Percentiles rank a stretch among this genome's conserved stretches.
Conservation (phyloP, 768 basidiomycete genomes). For the Psilocybe subaeruginosa region DNA sequence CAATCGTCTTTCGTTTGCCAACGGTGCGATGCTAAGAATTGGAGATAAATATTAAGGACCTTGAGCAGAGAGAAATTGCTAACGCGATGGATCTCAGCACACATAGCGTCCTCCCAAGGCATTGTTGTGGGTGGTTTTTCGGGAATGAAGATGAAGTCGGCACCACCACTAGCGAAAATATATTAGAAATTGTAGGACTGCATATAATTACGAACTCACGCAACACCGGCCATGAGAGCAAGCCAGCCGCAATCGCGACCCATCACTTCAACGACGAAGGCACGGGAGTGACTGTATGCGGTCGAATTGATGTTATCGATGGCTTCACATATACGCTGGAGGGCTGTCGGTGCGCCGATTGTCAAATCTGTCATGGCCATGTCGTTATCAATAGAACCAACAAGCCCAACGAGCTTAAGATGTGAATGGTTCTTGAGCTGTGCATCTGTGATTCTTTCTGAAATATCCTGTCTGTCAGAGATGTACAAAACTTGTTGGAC, state of each 20-base stretch:
- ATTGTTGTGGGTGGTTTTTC: conserved; percentile 81
- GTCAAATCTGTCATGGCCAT: conserved; percentile 98
- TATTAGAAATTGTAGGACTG: background rate
- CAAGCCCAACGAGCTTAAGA: conserved; percentile 96
- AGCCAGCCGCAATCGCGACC: conserved; percentile 99
- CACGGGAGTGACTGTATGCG: conserved; percentile 92
- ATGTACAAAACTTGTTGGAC: background rate
- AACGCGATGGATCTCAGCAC: conserved; percentile 78
- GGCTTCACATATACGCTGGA: conserved; percentile 96
- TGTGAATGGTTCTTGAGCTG: conserved; percentile 77
- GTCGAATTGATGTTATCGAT: conserved; percentile 99
- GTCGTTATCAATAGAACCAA: conserved; percentile 99
- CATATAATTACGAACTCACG: conserved; percentile 45
- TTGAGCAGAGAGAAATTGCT: conserved; percentile 25
- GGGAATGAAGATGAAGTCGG: conserved; percentile 98
- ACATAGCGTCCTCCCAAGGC: conserved; percentile 94
- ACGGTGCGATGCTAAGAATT: conserved; percentile 75
- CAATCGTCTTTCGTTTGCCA: conserved; percentile 98
- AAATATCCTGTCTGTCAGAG: conserved; percentile 5
- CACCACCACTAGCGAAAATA: conserved; percentile 63
- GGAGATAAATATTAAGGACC: background rate
- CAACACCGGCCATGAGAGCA: conserved; percentile 89
- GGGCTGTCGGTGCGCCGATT: conserved; percentile 93
- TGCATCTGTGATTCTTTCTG: conserved; percentile 75
- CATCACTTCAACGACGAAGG: conserved; percentile 99